Conservation (phyloP, 1,284 basidiomycete genomes). For the Boletus sp. region DNA sequence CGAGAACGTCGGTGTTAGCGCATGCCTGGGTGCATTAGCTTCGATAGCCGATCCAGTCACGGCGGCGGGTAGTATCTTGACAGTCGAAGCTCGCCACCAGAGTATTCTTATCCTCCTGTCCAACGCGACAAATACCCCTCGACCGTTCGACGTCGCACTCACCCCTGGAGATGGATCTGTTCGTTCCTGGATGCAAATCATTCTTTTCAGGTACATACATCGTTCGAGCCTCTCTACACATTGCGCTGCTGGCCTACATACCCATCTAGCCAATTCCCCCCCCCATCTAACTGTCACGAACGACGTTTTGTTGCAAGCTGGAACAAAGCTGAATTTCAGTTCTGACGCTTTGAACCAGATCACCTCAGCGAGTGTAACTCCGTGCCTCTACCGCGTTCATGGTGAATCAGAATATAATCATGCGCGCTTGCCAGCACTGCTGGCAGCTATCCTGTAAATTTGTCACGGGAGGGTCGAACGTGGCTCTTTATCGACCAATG, state of each 20-base stretch:
- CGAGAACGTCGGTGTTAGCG: too few species aligned
- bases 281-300: constrained; percentile 47
- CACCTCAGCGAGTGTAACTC: constrained; percentile 43
- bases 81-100: too few species aligned
- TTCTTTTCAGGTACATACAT: constrained; percentile 55
- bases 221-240: not conserved
- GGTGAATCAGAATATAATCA: not conserved
- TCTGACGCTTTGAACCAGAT: constrained; percentile 57
- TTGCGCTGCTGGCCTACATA: not conserved
- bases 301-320: constrained; percentile 43
- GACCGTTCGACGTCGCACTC: constrained; percentile 69
- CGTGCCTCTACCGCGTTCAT: not conserved
- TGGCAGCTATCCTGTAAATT: constrained; percentile 51
- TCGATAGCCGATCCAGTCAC: too few species aligned
- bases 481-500: constrained; percentile 57
- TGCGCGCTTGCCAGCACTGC: not conserved
- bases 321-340: constrained; percentile 60
- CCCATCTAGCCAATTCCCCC: constrained; percentile 51
- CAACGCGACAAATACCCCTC: constrained; percentile 45
- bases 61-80: too few species aligned
- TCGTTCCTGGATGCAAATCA: constrained; percentile 63
- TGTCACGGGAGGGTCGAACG: constrained; percentile 50
- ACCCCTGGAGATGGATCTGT: constrained; percentile 38
- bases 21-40: too few species aligned
- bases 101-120: too few species aligned